phyloP scores from a whole-genome alignment of 1,284 basidiomycete genomes.

The Gymnopus androsaceus region DNA sequence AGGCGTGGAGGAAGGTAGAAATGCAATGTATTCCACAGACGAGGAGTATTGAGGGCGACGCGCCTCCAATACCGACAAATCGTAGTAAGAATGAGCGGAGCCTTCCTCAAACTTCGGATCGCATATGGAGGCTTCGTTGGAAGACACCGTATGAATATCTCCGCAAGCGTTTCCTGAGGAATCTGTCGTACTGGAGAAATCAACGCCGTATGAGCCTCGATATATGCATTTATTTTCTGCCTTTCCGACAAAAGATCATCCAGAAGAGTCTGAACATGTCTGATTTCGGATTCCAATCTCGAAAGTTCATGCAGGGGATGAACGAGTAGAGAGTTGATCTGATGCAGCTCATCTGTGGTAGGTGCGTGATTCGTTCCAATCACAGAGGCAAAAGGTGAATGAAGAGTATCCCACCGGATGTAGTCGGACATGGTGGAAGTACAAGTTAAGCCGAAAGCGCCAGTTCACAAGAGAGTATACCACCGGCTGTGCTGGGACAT shows the following conservation, averaged over 20 bases:
- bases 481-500: too few species aligned
- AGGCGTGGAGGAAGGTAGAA: background rate
- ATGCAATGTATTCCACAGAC: constrained; percentile 28
- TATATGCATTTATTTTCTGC: background rate
- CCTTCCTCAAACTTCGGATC: constrained; percentile 26
- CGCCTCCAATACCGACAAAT: constrained; percentile 30
- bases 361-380: background rate
- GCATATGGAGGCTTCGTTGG: constrained; percentile 28
- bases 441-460: too few species aligned
- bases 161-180: constrained; percentile 39
- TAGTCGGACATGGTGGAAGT: too few species aligned
- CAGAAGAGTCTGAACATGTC: background rate
- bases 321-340: background rate
- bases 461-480: too few species aligned
- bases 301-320: background rate
- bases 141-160: constrained; percentile 39
- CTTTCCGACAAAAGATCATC: background rate
- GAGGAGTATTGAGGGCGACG: constrained; percentile 29
- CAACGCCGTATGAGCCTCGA: background rate
- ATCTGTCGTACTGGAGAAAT: constrained; percentile 30
- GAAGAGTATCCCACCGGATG: background rate
- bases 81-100: too few species aligned
- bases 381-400: background rate
- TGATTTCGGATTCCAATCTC: background rate
- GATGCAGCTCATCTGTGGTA: background rate